Percentiles rank a stretch among this genome's conserved stretches.
Conservation (phyloP, 495 filamentous ascomycete species). For the Xylaria venustula region DNA sequence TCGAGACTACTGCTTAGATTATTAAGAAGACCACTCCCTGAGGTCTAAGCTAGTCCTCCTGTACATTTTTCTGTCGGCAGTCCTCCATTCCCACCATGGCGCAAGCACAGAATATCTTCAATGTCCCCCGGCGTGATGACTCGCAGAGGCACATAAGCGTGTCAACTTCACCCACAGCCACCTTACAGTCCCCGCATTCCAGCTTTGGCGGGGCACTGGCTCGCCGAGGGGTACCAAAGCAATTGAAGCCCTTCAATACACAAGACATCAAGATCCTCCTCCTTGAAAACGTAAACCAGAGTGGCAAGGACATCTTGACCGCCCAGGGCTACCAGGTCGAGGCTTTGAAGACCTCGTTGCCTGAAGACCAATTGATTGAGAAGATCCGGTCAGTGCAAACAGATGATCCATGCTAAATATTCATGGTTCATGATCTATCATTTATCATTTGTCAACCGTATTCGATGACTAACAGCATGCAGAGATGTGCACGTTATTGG, state of each 20-base stretch:
- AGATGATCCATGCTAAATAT: no score
- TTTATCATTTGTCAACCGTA: no score
- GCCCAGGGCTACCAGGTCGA: constrained; percentile 96
- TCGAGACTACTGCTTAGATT: not conserved
- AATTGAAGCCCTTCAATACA: constrained; percentile 91
- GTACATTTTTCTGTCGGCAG: not conserved
- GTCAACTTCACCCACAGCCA: constrained; percentile 61
- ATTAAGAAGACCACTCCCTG: not conserved
- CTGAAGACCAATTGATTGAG: constrained; percentile 91
- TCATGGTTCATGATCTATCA: constrained; percentile 13
- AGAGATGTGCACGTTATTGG: constrained; percentile 97
- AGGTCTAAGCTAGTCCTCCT: not conserved
- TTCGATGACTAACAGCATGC: not conserved
- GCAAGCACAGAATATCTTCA: constrained; percentile 26
- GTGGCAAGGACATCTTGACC: constrained; percentile 76
- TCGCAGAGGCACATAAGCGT: constrained; percentile 48
- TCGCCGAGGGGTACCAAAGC: constrained; percentile 54
- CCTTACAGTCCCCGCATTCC: constrained; percentile 61
- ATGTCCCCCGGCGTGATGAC: constrained; percentile 18
- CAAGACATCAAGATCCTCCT: constrained; percentile 95
- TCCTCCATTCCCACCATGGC: constrained; percentile 20
- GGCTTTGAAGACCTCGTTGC: constrained; percentile 79
- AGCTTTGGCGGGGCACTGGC: constrained; percentile 41
- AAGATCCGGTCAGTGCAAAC: constrained; percentile 75
- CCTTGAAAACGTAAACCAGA: constrained; percentile 93